Percentiles rank a stretch among this genome's conserved stretches.
Evolutionary conservation across 1,139 yeast species (phyloP).

Genomic region (Taphrina wiesneri): DNA sequence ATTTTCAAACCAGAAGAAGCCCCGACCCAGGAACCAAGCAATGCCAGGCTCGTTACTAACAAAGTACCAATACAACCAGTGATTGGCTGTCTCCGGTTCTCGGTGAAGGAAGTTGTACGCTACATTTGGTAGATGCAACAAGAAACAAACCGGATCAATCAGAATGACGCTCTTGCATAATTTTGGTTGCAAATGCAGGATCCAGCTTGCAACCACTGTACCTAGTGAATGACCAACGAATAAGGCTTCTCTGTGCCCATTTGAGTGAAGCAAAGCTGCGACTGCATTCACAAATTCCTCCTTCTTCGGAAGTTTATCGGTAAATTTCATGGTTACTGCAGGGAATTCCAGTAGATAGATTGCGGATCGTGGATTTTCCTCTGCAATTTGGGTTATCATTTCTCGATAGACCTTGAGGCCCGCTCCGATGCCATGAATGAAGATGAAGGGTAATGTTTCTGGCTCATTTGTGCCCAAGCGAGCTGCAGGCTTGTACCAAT

Average conservation of each 20-base stretch:
- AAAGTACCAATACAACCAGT: slow-evolving; percentile 34
- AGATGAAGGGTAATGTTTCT: slow-evolving; percentile 25
- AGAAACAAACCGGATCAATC: slow-evolving; percentile 32
- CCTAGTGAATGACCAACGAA: slow-evolving; percentile 33
- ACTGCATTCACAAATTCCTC: slow-evolving; percentile 27
- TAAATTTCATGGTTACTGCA: slow-evolving; percentile 30
- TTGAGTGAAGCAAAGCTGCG: background rate
- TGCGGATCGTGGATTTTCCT: slow-evolving; percentile 23
- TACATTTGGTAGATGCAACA: slow-evolving; percentile 33
- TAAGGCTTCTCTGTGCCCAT: slow-evolving; percentile 17
- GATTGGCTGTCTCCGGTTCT: slow-evolving; percentile 31
- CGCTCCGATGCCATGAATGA: slow-evolving; percentile 36
- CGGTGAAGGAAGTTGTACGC: slow-evolving; percentile 35
- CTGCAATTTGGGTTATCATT: slow-evolving; percentile 12
- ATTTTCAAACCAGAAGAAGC: slow-evolving; percentile 35
- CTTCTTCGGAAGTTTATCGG: slow-evolving; percentile 22
- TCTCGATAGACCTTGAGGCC: slow-evolving; percentile 32
- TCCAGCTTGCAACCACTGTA: slow-evolving; percentile 30
- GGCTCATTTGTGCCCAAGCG: background rate
- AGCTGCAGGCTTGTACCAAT: slow-evolving; percentile 30
- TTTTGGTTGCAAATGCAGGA: slow-evolving; percentile 24
- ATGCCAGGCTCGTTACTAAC: slow-evolving; percentile 34
- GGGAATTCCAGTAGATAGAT: slow-evolving; percentile 32
- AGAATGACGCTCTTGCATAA: slow-evolving; percentile 23
- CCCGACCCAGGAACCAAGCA: slow-evolving; percentile 33